These are phyloP conservation scores for Macaranga tanarius DNA, from an alignment of 441 rosid genomes.

Conservation along the genomic window DNA sequence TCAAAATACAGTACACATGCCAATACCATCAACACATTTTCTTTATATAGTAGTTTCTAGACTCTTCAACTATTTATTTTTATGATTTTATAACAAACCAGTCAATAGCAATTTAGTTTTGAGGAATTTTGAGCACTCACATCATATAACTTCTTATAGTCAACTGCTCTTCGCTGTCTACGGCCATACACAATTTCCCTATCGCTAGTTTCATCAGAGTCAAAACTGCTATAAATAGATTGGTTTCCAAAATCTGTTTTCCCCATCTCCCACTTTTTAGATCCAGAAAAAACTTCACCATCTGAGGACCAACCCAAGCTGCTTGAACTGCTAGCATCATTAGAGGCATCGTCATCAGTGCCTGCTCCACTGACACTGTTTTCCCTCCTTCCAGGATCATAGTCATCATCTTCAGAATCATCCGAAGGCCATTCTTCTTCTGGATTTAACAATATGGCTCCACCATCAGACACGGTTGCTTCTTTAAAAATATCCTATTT, in stretches of 20 bases:
- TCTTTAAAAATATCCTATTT: slow-evolving; percentile 80
- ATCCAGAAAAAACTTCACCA: slow-evolving; percentile 54
- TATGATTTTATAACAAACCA: background rate
- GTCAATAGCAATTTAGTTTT: background rate
- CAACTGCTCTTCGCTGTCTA: slow-evolving; percentile 78
- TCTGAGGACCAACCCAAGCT: slow-evolving; percentile 87
- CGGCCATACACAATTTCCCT: slow-evolving; percentile 66
- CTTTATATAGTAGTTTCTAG: background rate
- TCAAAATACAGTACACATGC: background rate
- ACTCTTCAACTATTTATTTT: background rate
- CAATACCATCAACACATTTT: background rate
- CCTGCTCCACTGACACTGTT: slow-evolving; percentile 48
- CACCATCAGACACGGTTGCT: slow-evolving; percentile 67
- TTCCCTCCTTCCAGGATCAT: slow-evolving; percentile 75
- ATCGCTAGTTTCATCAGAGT: slow-evolving; percentile 60
- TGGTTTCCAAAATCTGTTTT: slow-evolving; percentile 33
- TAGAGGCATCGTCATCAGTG: slow-evolving; percentile 47
- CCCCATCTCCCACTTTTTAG: slow-evolving; percentile 41
- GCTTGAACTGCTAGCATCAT: slow-evolving; percentile 48
- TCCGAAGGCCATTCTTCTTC: slow-evolving; percentile 97
- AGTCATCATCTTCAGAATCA: slow-evolving; percentile 91
- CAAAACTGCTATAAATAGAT: slow-evolving; percentile 41
- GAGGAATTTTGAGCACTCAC: slow-evolving; percentile 45
- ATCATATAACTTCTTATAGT: slow-evolving; percentile 79
- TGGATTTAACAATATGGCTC: slow-evolving; percentile 47